Evolutionary conservation across 2,329 filamentous ascomycete genomes (phyloP).

Genomic region (Podosphaera aphanis): DNA sequence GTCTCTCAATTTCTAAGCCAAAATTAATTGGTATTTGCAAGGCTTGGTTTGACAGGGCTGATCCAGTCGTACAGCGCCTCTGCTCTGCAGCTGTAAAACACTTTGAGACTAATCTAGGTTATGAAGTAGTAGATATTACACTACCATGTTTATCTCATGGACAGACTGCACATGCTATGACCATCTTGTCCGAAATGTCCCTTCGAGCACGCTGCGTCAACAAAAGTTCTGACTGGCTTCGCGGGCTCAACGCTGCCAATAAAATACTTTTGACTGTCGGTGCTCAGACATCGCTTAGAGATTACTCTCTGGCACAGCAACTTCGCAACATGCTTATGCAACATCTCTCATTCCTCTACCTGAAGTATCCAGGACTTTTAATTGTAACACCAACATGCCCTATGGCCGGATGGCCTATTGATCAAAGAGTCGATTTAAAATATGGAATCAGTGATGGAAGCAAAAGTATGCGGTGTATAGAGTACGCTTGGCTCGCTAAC

Average conservation of each 20-base stretch:
- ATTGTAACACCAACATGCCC: conserved; percentile 61
- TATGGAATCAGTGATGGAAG: conserved; percentile 59
- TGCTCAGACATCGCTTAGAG: conserved; percentile 37
- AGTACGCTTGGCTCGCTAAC: conserved; percentile 70
- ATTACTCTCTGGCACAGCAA: conserved; percentile 50
- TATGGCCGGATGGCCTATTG: conserved; percentile 45
- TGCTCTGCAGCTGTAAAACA: conserved; percentile 39
- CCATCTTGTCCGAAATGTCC: conserved; percentile 51
- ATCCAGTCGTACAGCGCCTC: conserved; percentile 33
- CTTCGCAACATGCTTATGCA: conserved; percentile 57
- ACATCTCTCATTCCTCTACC: conserved; percentile 50
- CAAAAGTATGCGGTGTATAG: conserved; percentile 52
- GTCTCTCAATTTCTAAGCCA: conserved; percentile 21
- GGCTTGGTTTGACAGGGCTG: conserved; percentile 46
- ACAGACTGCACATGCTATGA: conserved; percentile 53
- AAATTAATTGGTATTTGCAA: conserved; percentile 49
- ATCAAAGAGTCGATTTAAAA: conserved; percentile 30
- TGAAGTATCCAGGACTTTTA: conserved; percentile 47
- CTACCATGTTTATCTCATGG: conserved; percentile 46
- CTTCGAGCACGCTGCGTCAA: conserved; percentile 18
- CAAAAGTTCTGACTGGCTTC: conserved; percentile 21
- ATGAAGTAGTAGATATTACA: conserved; percentile 31
- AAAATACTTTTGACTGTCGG: conserved; percentile 44
- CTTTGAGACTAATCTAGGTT: conserved; percentile 26
- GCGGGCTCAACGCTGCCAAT: conserved; percentile 40